Conservation (phyloP, 805 yeast species). For the Wickerhamomyces chambardii region DNA sequence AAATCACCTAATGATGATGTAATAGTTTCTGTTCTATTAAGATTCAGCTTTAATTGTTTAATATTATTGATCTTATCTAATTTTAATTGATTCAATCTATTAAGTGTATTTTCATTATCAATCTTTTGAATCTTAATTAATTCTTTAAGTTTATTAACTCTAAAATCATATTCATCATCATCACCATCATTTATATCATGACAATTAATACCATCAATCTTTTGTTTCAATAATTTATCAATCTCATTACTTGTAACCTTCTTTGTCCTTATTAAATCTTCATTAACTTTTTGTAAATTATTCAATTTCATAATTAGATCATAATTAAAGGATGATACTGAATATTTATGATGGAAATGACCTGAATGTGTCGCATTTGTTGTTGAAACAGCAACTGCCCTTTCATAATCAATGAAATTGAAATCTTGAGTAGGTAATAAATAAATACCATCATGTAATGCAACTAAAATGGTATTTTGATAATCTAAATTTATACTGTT, state of each 20-base stretch:
- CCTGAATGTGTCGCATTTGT: not conserved
- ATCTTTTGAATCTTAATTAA: too few relatives aligned
- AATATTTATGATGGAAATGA: too few relatives aligned
- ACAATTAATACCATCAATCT: too few relatives aligned
- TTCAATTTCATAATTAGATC: slow-evolving; percentile 33
- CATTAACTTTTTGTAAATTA: slow-evolving; percentile 25
- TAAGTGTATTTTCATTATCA: too few relatives aligned
- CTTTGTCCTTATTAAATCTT: slow-evolving; percentile 20
- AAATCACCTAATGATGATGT: too few relatives aligned
- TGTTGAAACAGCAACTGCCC: slow-evolving; percentile 2
- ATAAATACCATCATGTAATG: slow-evolving; percentile 23
- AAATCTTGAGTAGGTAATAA: slow-evolving; percentile 6
- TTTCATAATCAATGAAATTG: slow-evolving; percentile 2
- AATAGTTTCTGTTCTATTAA: slow-evolving; percentile 7
- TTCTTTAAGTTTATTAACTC: not conserved
- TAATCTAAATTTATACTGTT: slow-evolving; percentile 11
- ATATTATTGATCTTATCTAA: not conserved
- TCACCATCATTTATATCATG: slow-evolving; percentile 1
- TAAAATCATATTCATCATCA: not conserved
- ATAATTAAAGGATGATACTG: slow-evolving; percentile 20
- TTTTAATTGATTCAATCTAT: too few relatives aligned
- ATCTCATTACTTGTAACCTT: slow-evolving; percentile 6
- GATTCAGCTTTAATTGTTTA: not conserved
- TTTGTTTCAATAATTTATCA: slow-evolving; percentile 2
- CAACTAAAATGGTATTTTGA: slow-evolving; percentile 15